Evolutionary conservation across 2,329 filamentous ascomycete genomes (phyloP).

Genomic region (Magnaporthiopsis rhizophila): DNA sequence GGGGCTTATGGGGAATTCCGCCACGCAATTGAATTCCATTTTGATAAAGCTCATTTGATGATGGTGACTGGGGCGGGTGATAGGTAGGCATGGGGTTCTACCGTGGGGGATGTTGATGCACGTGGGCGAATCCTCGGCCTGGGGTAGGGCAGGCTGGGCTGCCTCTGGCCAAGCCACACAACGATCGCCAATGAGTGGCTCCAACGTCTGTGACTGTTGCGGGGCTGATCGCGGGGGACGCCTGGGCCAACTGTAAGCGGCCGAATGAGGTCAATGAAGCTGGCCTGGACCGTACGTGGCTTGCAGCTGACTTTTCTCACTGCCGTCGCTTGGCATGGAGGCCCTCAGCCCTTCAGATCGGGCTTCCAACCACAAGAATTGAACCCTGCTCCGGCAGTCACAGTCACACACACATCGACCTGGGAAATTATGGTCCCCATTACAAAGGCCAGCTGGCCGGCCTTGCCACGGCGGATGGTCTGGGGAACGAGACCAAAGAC

Average conservation of each 20-base stretch:
- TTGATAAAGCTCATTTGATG: background rate
- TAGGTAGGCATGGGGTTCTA: background rate
- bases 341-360: background rate
- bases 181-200: background rate
- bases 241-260: too few relatives aligned
- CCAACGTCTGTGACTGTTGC: too few relatives aligned
- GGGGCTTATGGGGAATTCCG: background rate
- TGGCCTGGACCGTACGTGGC: background rate
- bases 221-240: background rate
- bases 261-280: too few relatives aligned
- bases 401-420: background rate
- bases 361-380: background rate
- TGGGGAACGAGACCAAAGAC: background rate
- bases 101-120: background rate
- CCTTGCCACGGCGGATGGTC: background rate
- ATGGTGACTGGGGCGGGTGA: too few relatives aligned
- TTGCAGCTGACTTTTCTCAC: background rate
- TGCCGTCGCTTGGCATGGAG: too few relatives aligned
- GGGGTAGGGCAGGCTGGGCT: background rate
- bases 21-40: background rate
- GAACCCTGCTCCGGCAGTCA: background rate
- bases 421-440: background rate
- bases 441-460: background rate
- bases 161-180: background rate
- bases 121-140: background rate